phyloP scores from a whole-genome alignment of 177 flowering plant genomes.

The Vitis hybrid region DNA sequence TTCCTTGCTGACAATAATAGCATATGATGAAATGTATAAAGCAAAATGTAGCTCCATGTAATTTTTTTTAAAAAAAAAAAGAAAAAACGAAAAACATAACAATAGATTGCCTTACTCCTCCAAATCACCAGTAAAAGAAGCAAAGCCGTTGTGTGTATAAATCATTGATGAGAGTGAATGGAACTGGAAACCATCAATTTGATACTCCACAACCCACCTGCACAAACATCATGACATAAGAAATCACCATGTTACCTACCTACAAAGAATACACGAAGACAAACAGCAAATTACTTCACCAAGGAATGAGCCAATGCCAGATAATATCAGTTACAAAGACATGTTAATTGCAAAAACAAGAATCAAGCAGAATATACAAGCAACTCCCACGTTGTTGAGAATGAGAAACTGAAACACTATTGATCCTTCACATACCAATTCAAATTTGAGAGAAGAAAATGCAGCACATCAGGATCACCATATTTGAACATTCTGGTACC shows the following conservation, averaged over 20 bases:
- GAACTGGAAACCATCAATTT: constrained; percentile 91
- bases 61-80: neutral
- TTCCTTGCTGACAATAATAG: too few relatives aligned
- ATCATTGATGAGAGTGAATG: constrained; percentile 96
- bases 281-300: neutral
- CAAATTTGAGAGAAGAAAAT: constrained; percentile 88
- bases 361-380: neutral
- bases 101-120: constrained; percentile 77
- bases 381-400: neutral
- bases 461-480: constrained; percentile 85
- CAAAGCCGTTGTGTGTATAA: constrained; percentile 98
- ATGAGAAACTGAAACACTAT: neutral
- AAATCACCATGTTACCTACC: constrained; percentile 7
- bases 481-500: constrained; percentile 98
- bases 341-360: neutral
- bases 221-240: constrained; percentile 24
- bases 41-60: neutral
- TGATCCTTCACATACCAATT: constrained; percentile 58
- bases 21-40: neutral
- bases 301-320: neutral
- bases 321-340: neutral
- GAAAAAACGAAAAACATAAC: neutral
- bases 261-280: neutral
- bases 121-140: constrained; percentile 84
- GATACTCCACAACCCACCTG: constrained; percentile 98